phyloP scores from a whole-genome alignment of 208 protist species.

The Endotrypanum monterogeii region DNA sequence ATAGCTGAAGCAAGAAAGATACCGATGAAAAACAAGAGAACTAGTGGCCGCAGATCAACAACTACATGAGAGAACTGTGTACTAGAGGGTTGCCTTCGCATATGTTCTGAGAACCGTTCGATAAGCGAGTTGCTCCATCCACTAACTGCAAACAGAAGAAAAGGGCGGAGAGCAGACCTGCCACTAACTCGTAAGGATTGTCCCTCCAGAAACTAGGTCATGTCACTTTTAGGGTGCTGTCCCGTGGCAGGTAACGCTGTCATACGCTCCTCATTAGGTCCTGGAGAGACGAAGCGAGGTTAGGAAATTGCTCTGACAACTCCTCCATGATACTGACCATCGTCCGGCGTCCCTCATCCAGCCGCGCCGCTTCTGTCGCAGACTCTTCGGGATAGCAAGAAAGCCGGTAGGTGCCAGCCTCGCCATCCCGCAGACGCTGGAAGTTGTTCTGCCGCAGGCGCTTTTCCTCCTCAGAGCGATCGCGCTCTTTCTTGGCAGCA shows the following conservation, averaged over 20 bases:
- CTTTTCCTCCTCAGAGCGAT: conserved; percentile 77
- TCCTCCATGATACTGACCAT: conserved; percentile 78
- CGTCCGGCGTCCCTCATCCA: conserved; percentile 68
- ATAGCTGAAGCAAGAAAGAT: not conserved
- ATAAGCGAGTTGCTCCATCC: not conserved
- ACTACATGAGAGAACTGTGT: not conserved
- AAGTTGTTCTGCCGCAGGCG: conserved; percentile 77
- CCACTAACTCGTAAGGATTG: not conserved
- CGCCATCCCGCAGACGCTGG: conserved; percentile 82
- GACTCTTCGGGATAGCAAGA: conserved; percentile 70
- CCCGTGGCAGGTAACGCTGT: not conserved
- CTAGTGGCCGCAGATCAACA: not conserved
- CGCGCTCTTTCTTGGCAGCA: conserved; percentile 59
- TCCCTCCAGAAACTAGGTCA: not conserved
- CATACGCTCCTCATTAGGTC: conserved; percentile 60
- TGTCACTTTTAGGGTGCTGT: not conserved
- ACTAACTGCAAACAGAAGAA: not conserved
- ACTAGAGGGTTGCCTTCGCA: not conserved
- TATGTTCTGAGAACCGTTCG: not conserved
- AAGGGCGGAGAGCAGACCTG: not conserved
- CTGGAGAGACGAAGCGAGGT: conserved; percentile 67
- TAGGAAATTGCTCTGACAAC: conserved; percentile 67
- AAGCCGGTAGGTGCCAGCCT: conserved; percentile 85
- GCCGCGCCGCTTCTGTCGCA: conserved; percentile 37
- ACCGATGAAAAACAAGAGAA: not conserved